Evolutionary conservation across 2,329 filamentous ascomycete species (phyloP).

Genomic region (Alternaria dauci): DNA sequence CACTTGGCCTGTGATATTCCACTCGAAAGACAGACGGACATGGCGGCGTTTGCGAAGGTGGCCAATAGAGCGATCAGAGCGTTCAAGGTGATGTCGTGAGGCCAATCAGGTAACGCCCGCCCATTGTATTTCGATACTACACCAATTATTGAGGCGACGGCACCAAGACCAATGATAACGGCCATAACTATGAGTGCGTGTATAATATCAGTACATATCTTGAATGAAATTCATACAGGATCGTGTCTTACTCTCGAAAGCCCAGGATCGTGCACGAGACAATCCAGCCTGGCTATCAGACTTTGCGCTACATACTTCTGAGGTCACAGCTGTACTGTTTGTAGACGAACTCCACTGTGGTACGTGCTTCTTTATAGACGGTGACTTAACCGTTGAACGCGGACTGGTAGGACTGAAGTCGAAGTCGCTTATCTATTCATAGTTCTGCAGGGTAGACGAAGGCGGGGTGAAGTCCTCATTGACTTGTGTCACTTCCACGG

Average conservation of each 20-base stretch:
- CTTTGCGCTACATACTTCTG: conserved; percentile 17
- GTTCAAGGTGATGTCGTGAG: conserved; percentile 23
- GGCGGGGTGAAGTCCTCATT: conserved; percentile 9
- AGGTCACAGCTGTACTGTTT: conserved; percentile 14
- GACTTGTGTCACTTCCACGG: conserved; percentile 6
- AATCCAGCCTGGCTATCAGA: conserved; percentile 9
- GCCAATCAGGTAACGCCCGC: conserved; percentile 22
- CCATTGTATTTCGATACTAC: conserved; percentile 21
- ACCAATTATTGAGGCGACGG: conserved; percentile 20
- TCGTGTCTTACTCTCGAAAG: conserved; percentile 10
- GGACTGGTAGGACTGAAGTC: conserved; percentile 15
- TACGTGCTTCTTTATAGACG: conserved; percentile 14
- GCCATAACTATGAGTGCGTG: conserved; percentile 9
- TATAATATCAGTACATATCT: neutral
- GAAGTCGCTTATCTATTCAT: conserved; percentile 14
- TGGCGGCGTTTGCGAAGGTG: conserved; percentile 23
- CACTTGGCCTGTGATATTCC: conserved; percentile 25
- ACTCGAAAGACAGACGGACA: conserved; percentile 22
- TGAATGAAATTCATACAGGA: neutral
- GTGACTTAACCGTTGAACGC: conserved; percentile 3
- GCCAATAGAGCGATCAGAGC: conserved; percentile 24
- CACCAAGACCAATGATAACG: conserved; percentile 13
- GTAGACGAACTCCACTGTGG: conserved; percentile 17
- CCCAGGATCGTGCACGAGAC: conserved; percentile 16
- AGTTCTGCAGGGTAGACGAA: conserved; percentile 5